These are phyloP conservation scores for Aphanomyces cochlioides DNA, from an alignment of 352 stramenopile genomes.

Conservation along the genomic window DNA sequence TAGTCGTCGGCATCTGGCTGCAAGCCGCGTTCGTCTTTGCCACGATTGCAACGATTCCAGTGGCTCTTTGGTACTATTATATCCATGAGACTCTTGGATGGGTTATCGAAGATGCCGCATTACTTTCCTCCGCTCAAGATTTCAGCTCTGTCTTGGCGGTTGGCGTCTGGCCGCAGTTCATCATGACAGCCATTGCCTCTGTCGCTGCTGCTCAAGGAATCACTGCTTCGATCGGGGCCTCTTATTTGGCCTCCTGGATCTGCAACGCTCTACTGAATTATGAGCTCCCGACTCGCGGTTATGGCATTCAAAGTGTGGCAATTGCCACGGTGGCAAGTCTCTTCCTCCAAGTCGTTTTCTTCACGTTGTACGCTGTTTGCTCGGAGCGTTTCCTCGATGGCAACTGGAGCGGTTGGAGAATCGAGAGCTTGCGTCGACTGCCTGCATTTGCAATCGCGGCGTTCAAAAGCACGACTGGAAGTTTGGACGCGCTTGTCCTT, in stretches of 20 bases:
- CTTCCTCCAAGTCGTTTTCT: not conserved
- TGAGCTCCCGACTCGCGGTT: not conserved
- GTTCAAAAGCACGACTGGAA: not conserved
- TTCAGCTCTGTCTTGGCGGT: not conserved
- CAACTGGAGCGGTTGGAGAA: constrained; percentile 3
- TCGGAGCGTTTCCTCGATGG: not conserved
- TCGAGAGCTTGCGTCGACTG: not conserved
- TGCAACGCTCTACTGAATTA: not conserved
- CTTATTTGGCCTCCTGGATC: not conserved
- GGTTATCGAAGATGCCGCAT: not conserved
- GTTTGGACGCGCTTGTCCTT: not conserved
- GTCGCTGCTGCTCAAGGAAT: not conserved
- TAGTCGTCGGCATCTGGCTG: constrained; percentile 50
- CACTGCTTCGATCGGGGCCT: not conserved
- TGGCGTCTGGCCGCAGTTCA: not conserved
- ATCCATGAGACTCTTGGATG: not conserved
- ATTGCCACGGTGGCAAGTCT: not conserved
- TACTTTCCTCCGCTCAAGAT: not conserved
- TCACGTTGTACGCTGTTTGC: not conserved
- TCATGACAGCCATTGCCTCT: not conserved
- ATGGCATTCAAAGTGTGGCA: not conserved
- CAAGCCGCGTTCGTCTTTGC: constrained; percentile 44
- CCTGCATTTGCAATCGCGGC: constrained; percentile 1
- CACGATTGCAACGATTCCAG: constrained; percentile 36
- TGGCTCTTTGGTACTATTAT: constrained; percentile 31